Conservation (phyloP, 2,329 filamentous ascomycete genomes). For the Sporothrix phasma region DNA sequence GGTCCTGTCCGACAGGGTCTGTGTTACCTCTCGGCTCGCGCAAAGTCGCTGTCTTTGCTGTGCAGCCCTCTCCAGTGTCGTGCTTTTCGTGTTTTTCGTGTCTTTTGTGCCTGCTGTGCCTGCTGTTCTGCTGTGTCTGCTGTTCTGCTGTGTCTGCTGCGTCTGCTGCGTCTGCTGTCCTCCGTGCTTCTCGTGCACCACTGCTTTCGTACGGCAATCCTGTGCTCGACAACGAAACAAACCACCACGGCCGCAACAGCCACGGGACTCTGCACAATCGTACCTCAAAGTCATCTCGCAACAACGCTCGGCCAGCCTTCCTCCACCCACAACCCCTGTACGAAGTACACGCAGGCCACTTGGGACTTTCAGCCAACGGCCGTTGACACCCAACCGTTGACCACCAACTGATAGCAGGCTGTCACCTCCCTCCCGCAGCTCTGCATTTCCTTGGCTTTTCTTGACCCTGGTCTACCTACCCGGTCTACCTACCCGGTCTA, state of each 20-base stretch:
- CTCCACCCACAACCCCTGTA: not conserved
- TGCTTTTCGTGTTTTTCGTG: not conserved
- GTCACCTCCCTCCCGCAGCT: not conserved
- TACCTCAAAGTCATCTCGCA: not conserved
- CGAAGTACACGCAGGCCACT: not conserved
- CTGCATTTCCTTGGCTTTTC: not conserved
- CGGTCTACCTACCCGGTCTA: too few relatives aligned
- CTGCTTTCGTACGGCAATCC: not conserved
- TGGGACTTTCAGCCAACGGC: not conserved
- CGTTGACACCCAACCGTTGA: conserved; percentile 8
- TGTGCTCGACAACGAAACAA: not conserved
- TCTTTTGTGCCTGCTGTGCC: not conserved
- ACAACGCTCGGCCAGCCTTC: not conserved
- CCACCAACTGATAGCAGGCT: conserved; percentile 1
- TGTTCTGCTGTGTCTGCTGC: not conserved
- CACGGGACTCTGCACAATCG: not conserved
- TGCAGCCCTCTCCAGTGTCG: not conserved
- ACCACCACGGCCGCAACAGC: not conserved
- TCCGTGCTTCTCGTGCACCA: not conserved
- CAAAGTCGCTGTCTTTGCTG: conserved; percentile 2
- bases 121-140: too few relatives aligned
- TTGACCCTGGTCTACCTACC: too few relatives aligned
- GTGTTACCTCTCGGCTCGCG: conserved; percentile 10
- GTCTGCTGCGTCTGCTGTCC: too few relatives aligned
- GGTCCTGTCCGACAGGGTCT: conserved; percentile 11